These are phyloP conservation scores for Arthrobotrys iridis DNA, from an alignment of 2,329 filamentous ascomycete genomes.

Conservation along the genomic window DNA sequence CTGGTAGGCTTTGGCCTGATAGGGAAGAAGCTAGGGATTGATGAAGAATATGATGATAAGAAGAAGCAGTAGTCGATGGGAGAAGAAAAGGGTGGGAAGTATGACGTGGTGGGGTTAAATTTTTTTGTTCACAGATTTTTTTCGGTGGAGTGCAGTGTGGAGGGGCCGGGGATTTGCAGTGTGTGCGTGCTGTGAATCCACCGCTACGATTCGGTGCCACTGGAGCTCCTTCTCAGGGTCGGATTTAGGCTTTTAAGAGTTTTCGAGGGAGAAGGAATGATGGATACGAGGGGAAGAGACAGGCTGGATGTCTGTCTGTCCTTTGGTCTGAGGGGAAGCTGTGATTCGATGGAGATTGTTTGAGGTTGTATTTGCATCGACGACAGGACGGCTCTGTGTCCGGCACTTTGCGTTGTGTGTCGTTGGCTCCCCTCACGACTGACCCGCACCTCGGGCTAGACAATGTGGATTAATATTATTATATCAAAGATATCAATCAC, in stretches of 20 bases:
- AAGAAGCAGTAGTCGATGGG: neutral
- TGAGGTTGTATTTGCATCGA: neutral
- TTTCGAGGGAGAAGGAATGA: neutral
- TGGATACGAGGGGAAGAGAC: neutral
- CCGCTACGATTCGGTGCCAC: conserved; percentile 1
- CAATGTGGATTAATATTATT: too few species aligned
- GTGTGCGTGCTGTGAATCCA: conserved; percentile 3
- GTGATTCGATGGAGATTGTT: conserved; percentile 19
- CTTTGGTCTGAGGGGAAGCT: neutral
- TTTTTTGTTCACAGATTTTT: neutral
- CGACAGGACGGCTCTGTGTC: too few species aligned
- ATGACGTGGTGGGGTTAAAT: conserved; percentile 17
- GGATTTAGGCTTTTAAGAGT: conserved; percentile 35
- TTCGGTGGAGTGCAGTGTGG: neutral
- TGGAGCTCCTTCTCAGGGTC: conserved; percentile 3
- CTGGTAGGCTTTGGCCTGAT: neutral
- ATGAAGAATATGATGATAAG: neutral
- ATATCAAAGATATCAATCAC: too few species aligned
- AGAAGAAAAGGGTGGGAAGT: neutral
- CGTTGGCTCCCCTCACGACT: neutral
- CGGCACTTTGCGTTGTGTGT: conserved; percentile 11
- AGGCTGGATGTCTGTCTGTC: neutral
- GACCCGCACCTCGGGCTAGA: neutral
- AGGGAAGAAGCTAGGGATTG: neutral
- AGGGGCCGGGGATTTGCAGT: conserved; percentile 4